These are phyloP conservation scores for Paecilomyces dactylethromorphus DNA, from an alignment of 2,329 filamentous ascomycete genomes.

Conservation along the genomic window DNA sequence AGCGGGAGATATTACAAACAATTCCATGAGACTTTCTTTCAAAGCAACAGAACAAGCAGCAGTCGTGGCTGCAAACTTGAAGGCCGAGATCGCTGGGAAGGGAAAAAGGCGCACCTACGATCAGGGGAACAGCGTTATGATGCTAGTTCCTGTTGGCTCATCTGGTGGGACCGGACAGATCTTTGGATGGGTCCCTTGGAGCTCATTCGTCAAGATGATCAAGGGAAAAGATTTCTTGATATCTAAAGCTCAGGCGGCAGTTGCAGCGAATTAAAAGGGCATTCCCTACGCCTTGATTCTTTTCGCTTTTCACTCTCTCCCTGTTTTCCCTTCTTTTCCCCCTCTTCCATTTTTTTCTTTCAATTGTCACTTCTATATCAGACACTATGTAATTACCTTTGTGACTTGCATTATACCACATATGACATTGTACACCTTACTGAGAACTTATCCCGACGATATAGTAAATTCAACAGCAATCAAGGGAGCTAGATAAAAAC, in stretches of 20 bases:
- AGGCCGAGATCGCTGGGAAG: constrained; percentile 16
- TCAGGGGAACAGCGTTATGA: constrained; percentile 16
- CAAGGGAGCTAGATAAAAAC: too few relatives aligned
- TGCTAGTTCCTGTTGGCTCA: constrained; percentile 23
- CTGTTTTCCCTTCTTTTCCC: too few relatives aligned
- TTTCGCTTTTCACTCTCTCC: too few relatives aligned
- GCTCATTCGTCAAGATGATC: constrained; percentile 35
- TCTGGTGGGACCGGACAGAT: constrained; percentile 22
- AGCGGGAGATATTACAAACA: constrained; percentile 23
- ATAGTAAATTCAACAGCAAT: too few relatives aligned
- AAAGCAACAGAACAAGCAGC: constrained; percentile 20
- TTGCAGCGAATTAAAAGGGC: background rate
- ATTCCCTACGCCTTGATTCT: too few relatives aligned
- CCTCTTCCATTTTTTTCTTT: too few relatives aligned
- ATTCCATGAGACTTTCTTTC: constrained; percentile 18
- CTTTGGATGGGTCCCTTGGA: constrained; percentile 31
- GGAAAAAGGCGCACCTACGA: constrained; percentile 13
- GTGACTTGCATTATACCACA: too few relatives aligned
- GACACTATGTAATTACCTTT: too few relatives aligned
- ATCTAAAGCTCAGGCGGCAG: constrained; percentile 15
- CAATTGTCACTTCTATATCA: too few relatives aligned
- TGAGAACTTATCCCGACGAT: too few relatives aligned
- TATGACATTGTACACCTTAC: too few relatives aligned
- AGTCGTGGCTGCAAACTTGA: constrained; percentile 20
- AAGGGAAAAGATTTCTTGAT: constrained; percentile 39